Evolutionary conservation across 75 land plant genomes (phyloP), one percentile per base, ranked within the genome.

Genomic region (Larix kaempferi): DNA sequence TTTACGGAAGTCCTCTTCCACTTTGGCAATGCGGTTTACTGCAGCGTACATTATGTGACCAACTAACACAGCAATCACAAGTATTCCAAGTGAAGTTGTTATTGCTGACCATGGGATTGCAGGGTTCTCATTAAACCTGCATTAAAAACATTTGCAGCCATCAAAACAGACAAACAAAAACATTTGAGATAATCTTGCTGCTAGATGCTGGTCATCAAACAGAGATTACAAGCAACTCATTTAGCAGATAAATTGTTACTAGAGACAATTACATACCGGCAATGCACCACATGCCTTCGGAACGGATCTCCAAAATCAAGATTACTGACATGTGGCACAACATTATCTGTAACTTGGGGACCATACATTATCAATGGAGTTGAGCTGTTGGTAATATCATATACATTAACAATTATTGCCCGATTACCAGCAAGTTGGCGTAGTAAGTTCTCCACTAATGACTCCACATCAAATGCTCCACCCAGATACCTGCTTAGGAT

Each of bases 221-320:
- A 59, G 4, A 59, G 29, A 12, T 21, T n/a, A 55, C 25, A 14
- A 74, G n/a, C 17, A 26, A 26, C 19, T 26, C 6, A 55, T 44
- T 74, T 57, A 54, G 65, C 41, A 33, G 52, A 71, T 72, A 62
- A 39, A 78, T 74, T 67, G 12, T 25, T 12, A 21, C 19, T 57
- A 13, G 7, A 12, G 66, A 60, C 21, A 60, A 60, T 22, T 74
- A 52, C 78, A 6, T 86, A 88, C 92, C 92, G 89, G 84, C 92
- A 90, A 59, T 80, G 92, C 90, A 90, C 86, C 56, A 86, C 91
- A 81, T 90, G 91, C 76, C 80, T 88, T 22, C 91, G 78, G 22
- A 19, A 52, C 35, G 92, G 92, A 71, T 90, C 92, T 26, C 92
- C 90, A 78, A 90, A 90, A 73, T 89, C 92, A 29, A 90, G 60